Conservation (phyloP, 805 yeast species). For the Myxozyma neotropica region DNA sequence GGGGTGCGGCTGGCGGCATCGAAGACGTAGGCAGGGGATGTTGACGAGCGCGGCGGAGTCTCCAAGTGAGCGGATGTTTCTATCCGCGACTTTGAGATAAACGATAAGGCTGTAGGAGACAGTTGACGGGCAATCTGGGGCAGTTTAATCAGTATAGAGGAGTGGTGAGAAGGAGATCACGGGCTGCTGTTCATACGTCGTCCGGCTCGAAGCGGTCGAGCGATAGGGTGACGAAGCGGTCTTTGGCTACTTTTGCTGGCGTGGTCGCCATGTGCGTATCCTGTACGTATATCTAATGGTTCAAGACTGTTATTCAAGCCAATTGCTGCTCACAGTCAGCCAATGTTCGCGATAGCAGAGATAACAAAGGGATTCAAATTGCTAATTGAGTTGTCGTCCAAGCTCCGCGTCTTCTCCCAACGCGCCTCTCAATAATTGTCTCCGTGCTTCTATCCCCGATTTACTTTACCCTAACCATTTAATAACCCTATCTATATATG, state of each 20-base stretch:
- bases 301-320: no score
- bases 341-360: no score
- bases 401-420: constrained; percentile 7
- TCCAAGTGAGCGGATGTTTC: not conserved
- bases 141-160: no score
- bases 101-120: not conserved
- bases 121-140: no score
- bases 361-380: no score
- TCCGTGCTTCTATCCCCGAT: not conserved
- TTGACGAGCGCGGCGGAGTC: constrained; percentile 5
- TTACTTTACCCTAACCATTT: not conserved
- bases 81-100: not conserved
- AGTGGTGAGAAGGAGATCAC: no score
- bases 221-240: not conserved
- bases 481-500: not conserved
- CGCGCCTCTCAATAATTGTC: not conserved
- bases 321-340: no score
- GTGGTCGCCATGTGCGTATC: not conserved
- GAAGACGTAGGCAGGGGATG: not conserved
- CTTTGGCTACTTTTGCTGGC: not conserved
- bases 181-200: not conserved
- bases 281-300: no score
- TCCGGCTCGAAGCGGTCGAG: not conserved
- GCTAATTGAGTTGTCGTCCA: not conserved
- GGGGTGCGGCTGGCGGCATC: not conserved